Percentiles rank a stretch among this genome's conserved stretches.
Conservation (phyloP, 2,329 filamentous ascomycete genomes). For the Raffaelea deltoideospora region DNA sequence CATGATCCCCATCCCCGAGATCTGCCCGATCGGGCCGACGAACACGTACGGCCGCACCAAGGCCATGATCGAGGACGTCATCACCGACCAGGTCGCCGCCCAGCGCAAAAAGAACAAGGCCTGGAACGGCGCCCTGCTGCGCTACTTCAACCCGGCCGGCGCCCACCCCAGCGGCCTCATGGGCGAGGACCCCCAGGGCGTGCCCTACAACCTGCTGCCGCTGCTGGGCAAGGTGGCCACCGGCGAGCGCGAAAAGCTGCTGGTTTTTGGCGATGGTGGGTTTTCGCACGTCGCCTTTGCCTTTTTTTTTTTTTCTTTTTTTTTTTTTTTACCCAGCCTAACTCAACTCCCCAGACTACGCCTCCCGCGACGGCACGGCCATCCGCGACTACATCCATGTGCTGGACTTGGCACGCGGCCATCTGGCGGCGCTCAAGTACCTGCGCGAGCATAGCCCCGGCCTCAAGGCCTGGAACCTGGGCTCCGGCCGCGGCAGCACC, state of each 20-base stretch:
- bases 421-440: constrained; percentile 80
- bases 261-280: constrained; percentile 87
- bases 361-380: constrained; percentile 76
- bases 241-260: constrained; percentile 81
- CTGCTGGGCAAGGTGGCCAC: constrained; percentile 91
- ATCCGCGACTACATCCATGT: constrained; percentile 99
- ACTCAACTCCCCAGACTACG: constrained; percentile 56
- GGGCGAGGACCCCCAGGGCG: constrained; percentile 92
- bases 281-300: constrained; percentile 2
- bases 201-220: constrained; percentile 91
- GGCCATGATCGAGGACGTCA: constrained; percentile 78
- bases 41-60: constrained; percentile 98
- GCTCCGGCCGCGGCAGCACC: constrained; percentile 85
- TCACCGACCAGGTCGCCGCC: constrained; percentile 78
- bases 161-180: constrained; percentile 91
- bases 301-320: background rate
- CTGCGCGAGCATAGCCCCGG: constrained; percentile 73
- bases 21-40: constrained; percentile 89
- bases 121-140: constrained; percentile 85
- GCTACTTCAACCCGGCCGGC: constrained; percentile 97
- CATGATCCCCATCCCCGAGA: constrained; percentile 98
- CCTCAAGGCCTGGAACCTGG: constrained; percentile 91
- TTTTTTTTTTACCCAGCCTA: background rate
- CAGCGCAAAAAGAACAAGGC: constrained; percentile 78
- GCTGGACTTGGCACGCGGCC: constrained; percentile 72